Evolutionary conservation across 495 filamentous ascomycete genomes (phyloP).

Genomic region (Neurospora tetrasperma): DNA sequence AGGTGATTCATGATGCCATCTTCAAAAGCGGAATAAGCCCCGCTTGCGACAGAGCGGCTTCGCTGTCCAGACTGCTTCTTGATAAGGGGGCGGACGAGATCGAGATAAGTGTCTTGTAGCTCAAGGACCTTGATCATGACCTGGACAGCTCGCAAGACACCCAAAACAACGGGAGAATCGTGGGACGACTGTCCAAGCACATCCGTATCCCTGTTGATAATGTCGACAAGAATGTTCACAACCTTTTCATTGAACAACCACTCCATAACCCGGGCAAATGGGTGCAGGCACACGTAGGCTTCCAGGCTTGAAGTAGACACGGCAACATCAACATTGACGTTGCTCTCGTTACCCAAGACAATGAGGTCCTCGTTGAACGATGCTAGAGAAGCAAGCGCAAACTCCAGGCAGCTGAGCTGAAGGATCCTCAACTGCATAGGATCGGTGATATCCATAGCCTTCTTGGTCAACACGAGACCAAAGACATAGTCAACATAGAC

Average conservation of each 20-base stretch:
- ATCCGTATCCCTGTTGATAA: conserved; percentile 58
- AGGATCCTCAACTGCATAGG: conserved; percentile 55
- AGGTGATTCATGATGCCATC: conserved; percentile 80
- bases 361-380: conserved; percentile 92
- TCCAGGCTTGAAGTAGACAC: conserved; percentile 60
- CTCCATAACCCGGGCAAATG: conserved; percentile 87
- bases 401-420: conserved; percentile 66
- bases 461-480: conserved; percentile 57
- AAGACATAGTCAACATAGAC: conserved; percentile 84
- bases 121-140: conserved; percentile 71
- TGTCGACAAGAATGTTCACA: conserved; percentile 62
- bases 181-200: conserved; percentile 55
- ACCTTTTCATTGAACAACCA: conserved; percentile 95
- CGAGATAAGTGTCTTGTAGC: conserved; percentile 82
- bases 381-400: conserved; percentile 60
- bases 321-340: conserved; percentile 57
- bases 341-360: conserved; percentile 64
- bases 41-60: conserved; percentile 49
- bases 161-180: conserved; percentile 65
- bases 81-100: conserved; percentile 70
- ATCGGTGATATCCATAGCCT: conserved; percentile 49
- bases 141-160: conserved; percentile 63
- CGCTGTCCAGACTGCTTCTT: conserved; percentile 31
- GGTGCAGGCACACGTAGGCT: conserved; percentile 74
- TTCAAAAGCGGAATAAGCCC: conserved; percentile 73